phyloP scores from a whole-genome alignment of 2,329 filamentous ascomycete genomes.

The Venturia carpophila region DNA sequence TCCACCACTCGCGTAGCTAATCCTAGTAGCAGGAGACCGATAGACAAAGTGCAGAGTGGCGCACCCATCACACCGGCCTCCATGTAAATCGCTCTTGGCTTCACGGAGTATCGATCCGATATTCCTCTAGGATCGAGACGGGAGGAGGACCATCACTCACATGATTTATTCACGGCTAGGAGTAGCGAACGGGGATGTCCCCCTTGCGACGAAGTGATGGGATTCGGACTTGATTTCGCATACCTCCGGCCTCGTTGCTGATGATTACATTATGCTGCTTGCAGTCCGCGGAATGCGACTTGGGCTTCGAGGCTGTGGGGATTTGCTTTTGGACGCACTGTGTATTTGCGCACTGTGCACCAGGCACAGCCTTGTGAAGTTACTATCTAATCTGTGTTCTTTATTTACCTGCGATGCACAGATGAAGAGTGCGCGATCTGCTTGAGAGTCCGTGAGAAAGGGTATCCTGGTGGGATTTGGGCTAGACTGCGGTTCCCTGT shows the following conservation, averaged over 20 bases:
- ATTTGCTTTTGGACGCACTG: not conserved
- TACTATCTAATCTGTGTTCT: not conserved
- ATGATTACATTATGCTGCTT: not conserved
- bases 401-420: not conserved
- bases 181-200: not conserved
- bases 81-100: conserved; percentile 1
- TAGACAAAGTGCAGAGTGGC: conserved; percentile 19
- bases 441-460: not conserved
- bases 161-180: no score
- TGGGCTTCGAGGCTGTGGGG: not conserved
- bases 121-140: not conserved
- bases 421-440: not conserved
- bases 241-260: not conserved
- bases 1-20: not conserved
- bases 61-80: not conserved
- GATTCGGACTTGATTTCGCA: not conserved
- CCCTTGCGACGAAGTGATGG: not conserved
- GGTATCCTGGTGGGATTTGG: not conserved
- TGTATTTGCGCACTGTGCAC: no score
- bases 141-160: not conserved
- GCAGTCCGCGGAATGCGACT: no score
- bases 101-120: not conserved
- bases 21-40: not conserved
- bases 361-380: not conserved
- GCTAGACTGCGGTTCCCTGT: not conserved